Evolutionary conservation across 768 basidiomycete species (phyloP), one percentile per base, ranked within the genome.

Genomic region (Artomyces pyxidatus): DNA sequence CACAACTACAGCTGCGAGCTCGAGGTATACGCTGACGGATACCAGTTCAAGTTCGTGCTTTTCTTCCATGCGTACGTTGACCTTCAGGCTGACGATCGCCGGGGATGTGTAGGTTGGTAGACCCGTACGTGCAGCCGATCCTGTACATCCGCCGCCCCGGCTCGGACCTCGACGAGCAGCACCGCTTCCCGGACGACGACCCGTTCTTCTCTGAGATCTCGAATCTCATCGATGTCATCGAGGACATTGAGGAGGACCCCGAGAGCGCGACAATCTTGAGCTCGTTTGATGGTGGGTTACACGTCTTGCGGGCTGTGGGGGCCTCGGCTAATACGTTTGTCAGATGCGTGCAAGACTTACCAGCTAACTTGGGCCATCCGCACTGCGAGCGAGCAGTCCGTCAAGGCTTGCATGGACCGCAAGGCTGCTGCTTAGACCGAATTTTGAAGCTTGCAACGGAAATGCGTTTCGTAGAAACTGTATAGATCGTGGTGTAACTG

Each of bases 301-400:
- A 4, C n/a, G 4, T 23, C 0, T 4, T 17, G 17, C 2, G 28
- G 5, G 8, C 14, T 27, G 1, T 25, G 39, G 11, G 37, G 27
- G 16, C 40, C 2, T 21, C 19, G 30, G 10, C 26, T 4, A 47
- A 38, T 45, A 28, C 29, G 11, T 56, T 12, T 55, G 32, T 26
- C 52, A 88, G 88, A 92, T 67, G 91, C 91, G 37, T 85, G 83
- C 58, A 82, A 77, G 67, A 86, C 91, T 6, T 95, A 95, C 58
- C 83, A 94, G 64, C 73, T 95, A 52, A 94, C 91, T 21, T 95
- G 92, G 92, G 89, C 91, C 25, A 94, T 95, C 63, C 83, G 91
- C 42, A 72, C 78, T 54, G 84, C 88, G 27, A 80, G 79, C 56
- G 88, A 91, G 62, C 75, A 73, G 43, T 80, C 80, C 52, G 79